Evolutionary conservation across 2,329 filamentous ascomycete species (phyloP).

Genomic region (Claviceps sp.): DNA sequence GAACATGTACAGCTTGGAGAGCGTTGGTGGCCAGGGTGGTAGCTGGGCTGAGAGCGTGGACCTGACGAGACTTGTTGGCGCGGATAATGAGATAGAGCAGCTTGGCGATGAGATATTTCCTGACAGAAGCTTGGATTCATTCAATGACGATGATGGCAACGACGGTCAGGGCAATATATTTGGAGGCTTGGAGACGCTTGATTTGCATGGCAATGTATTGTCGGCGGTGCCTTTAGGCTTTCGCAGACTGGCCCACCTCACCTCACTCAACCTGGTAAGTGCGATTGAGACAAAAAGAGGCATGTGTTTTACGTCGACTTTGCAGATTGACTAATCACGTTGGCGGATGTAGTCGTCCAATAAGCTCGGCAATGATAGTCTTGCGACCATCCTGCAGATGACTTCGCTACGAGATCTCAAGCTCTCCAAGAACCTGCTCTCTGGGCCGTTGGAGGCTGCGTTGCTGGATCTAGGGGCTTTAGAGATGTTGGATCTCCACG

Average conservation of each 20-base stretch:
- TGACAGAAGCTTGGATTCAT: constrained; percentile 44
- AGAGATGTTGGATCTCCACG: constrained; percentile 69
- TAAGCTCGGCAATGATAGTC: constrained; percentile 54
- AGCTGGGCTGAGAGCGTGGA: constrained; percentile 91
- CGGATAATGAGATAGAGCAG: constrained; percentile 74
- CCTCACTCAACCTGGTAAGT: constrained; percentile 67
- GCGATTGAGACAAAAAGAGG: background rate
- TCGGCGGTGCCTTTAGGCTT: constrained; percentile 61
- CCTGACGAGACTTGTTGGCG: constrained; percentile 67
- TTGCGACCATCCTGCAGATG: constrained; percentile 65
- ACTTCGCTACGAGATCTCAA: constrained; percentile 63
- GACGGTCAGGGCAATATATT: constrained; percentile 65
- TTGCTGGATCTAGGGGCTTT: constrained; percentile 54
- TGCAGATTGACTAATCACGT: constrained; percentile 9
- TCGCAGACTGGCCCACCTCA: constrained; percentile 57
- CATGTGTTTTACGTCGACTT: background rate
- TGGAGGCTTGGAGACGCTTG: constrained; percentile 64
- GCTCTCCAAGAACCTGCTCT: constrained; percentile 63
- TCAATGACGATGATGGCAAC: constrained; percentile 48
- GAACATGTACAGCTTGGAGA: constrained; percentile 77
- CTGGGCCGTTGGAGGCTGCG: constrained; percentile 50
- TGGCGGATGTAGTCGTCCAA: constrained; percentile 53
- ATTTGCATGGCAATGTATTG: constrained; percentile 76
- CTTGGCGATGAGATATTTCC: constrained; percentile 69
- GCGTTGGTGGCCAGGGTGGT: constrained; percentile 45